Conservation (phyloP, 768 basidiomycete genomes). For the Sporobolomyces roseus region DNA sequence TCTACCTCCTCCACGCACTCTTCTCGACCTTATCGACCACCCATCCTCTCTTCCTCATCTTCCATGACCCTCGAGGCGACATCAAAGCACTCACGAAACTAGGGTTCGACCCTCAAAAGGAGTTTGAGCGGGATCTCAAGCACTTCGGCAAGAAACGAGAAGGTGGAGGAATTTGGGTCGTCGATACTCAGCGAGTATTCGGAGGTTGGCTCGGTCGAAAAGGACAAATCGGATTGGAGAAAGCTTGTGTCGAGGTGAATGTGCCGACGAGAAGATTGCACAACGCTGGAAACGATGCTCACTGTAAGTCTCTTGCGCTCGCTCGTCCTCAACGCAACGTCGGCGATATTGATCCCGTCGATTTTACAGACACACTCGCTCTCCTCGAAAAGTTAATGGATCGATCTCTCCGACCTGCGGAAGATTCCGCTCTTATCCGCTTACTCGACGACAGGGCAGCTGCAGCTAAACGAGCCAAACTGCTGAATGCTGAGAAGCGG, state of each 20-base stretch:
- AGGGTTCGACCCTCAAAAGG: conserved; percentile 6
- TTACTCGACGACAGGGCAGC: conserved; percentile 15
- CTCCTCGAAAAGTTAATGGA: conserved; percentile 31
- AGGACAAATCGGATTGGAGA: conserved; percentile 13
- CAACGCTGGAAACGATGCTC: conserved; percentile 41
- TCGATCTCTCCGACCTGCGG: not conserved
- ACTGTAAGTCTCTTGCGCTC: conserved; percentile 9
- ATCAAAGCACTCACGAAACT: conserved; percentile 10
- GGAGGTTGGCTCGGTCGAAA: conserved; percentile 12
- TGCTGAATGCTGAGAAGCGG: not conserved
- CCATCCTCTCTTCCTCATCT: conserved; percentile 31
- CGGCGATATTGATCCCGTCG: not conserved
- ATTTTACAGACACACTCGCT: conserved; percentile 25
- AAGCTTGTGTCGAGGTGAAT: conserved; percentile 17
- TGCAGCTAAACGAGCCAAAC: not conserved
- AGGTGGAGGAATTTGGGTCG: conserved; percentile 18
- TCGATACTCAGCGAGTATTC: conserved; percentile 35
- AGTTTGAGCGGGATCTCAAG: conserved; percentile 10
- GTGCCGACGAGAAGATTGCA: conserved; percentile 24
- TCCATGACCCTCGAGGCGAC: conserved; percentile 37
- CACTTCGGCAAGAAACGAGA: not conserved
- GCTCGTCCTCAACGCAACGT: too few species aligned
- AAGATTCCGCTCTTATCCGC: not conserved
- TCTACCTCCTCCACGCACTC: conserved; percentile 27
- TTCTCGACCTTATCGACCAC: conserved; percentile 20